Evolutionary conservation across 805 yeast genomes (phyloP), one percentile per base, ranked within the genome.

Genomic region (Starmerella lactis-condensi): DNA sequence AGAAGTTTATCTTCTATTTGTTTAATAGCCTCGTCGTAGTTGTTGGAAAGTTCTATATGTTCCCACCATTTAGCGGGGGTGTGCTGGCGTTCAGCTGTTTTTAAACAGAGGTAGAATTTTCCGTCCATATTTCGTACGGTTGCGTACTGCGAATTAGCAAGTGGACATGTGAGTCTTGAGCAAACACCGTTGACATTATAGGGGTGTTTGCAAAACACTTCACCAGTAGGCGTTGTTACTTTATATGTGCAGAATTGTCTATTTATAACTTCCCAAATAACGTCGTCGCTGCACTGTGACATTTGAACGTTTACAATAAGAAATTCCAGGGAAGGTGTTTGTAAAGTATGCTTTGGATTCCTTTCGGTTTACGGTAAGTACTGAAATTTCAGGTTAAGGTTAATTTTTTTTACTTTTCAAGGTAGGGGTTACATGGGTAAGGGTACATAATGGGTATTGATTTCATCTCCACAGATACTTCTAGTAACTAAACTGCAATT

Each of bases 71-170:
- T 75, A 26, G 77, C 70, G 10, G 99, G 99, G 40, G 82, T 77
- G 52, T 89, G 96, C 14, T 93, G 91, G 58, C 99, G 72, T 60
- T 89, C 99, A 1, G 91, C 93, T 1, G 96, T 89, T 54, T 89
- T 89, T 81, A 89, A 89, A 57, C 89, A 89, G 5, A 54, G 39
- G 28, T 50, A 53, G 22, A 52, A 43, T 29, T 47, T 39, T 18
- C 58, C 58, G 29, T 53, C 48, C 14, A 54, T 47, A 34, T 33
- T 41, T 24, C 56, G 43, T 13, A 54, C 57, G 1, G 58, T 52
- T 19, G 58, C 57, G 31, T 54, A 54, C 33, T 45, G 51, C n/a
- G 58, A 41, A 33, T 54, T 89, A 17, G 99, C 99, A 38, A 89
- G 60, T 2, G 99, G 99, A 53, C 99, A 89, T 4, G 95, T 77